These are phyloP conservation scores for Raddia distichophylla DNA, from an alignment of 176 grass and related monocot genomes.

Conservation along the genomic window DNA sequence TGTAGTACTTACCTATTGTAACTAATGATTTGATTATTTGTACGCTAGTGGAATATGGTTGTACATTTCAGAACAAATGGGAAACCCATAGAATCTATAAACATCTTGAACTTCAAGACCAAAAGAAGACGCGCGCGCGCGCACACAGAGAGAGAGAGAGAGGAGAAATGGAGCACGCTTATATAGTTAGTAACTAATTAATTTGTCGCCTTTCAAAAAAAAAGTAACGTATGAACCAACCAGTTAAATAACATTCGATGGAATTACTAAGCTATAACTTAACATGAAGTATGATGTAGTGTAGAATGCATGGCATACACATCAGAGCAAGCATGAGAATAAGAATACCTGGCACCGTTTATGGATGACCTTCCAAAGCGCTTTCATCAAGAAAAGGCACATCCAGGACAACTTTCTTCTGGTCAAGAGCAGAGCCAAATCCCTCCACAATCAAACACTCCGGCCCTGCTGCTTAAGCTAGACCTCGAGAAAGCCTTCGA, in stretches of 20 bases:
- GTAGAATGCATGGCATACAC: neutral
- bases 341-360: neutral
- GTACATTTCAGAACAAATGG: neutral
- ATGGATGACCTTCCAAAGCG: no score
- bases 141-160: no score
- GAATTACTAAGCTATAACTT: neutral
- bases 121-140: neutral
- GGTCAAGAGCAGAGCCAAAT: no score
- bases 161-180: neutral
- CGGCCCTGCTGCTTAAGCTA: no score
- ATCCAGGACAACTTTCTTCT: no score
- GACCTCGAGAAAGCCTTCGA: no score
- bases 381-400: no score
- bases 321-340: neutral
- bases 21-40: neutral
- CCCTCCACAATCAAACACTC: no score
- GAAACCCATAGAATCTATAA: neutral
- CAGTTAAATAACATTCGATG: neutral
- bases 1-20: neutral
- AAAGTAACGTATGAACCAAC: neutral
- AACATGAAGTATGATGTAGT: neutral
- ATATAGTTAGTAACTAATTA: neutral
- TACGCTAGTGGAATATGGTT: neutral
- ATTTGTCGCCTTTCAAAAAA: no score
- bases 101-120: neutral